Evolutionary conservation across 2,329 filamentous ascomycete genomes (phyloP).

Genomic region (Ophiocordyceps camponoti-leonardi): DNA sequence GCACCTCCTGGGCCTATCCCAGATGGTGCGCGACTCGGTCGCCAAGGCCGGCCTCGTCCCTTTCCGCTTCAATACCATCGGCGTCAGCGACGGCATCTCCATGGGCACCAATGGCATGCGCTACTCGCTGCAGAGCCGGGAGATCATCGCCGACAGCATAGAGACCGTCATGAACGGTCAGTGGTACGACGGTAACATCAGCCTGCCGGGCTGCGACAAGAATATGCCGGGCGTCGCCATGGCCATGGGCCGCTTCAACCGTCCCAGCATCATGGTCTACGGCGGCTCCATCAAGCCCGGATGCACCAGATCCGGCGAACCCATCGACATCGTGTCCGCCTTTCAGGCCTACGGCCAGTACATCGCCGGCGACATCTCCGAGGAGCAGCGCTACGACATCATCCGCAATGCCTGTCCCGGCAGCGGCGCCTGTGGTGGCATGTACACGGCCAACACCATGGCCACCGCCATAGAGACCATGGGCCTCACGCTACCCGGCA

Average conservation of each 20-base stretch:
- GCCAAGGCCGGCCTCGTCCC: conserved; percentile 62
- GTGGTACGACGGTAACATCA: conserved; percentile 97
- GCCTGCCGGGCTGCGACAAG: conserved; percentile 95
- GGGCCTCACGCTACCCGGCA: conserved; percentile 72
- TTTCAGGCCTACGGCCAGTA: conserved; percentile 98
- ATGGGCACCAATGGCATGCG: conserved; percentile 98
- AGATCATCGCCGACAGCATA: conserved; percentile 94
- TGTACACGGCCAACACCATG: conserved; percentile 95
- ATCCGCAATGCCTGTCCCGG: conserved; percentile 68
- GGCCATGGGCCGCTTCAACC: conserved; percentile 88
- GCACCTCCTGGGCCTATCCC: conserved; percentile 84
- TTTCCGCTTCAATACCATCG: conserved; percentile 98
- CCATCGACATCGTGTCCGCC: conserved; percentile 88
- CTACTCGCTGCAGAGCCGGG: conserved; percentile 83
- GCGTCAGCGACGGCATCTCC: conserved; percentile 91
- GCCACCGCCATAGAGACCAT: conserved; percentile 81
- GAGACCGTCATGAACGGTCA: conserved; percentile 98
- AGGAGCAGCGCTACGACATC: conserved; percentile 85
- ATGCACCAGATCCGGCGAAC: conserved; percentile 57
- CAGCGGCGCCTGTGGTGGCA: conserved; percentile 57
- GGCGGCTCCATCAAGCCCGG: conserved; percentile 88
- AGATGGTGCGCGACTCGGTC: conserved; percentile 48
- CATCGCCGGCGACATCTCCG: conserved; percentile 76
- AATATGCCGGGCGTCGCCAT: conserved; percentile 94
- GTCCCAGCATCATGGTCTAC: conserved; percentile 94